phyloP scores from a whole-genome alignment of 306 rosid genomes.

The Rubus parviflorus region DNA sequence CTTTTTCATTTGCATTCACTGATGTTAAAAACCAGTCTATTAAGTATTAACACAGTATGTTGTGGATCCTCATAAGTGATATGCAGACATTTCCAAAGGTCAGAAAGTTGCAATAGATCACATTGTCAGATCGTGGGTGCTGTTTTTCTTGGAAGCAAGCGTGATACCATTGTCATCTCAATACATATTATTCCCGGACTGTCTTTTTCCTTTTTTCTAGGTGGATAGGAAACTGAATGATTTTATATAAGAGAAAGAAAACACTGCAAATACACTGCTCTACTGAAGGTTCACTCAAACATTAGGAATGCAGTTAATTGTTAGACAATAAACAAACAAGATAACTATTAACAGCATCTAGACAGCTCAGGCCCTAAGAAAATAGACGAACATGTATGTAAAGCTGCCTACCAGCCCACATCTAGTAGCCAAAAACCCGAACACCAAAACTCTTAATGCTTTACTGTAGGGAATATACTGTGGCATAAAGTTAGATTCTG shows the following conservation, averaged over 20 bases:
- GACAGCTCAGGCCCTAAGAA: background rate
- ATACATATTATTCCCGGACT: background rate
- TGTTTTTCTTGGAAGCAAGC: background rate
- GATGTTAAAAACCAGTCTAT: background rate
- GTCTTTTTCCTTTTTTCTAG: background rate
- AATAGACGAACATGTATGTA: background rate
- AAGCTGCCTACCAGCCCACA: background rate
- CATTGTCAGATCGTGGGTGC: background rate
- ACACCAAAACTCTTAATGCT: background rate
- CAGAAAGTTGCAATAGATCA: background rate
- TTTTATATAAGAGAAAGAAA: background rate
- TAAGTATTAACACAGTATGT: background rate
- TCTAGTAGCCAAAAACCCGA: background rate
- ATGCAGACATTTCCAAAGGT: background rate
- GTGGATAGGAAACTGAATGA: background rate
- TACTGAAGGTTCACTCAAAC: background rate
- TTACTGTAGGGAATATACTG: background rate
- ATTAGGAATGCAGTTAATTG: background rate
- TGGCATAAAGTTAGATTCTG: background rate
- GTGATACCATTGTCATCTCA: background rate
- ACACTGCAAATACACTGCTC: background rate
- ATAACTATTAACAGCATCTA: background rate
- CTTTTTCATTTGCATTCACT: background rate
- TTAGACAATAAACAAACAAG: background rate
- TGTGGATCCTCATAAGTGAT: background rate